Conservation (phyloP, 805 yeast species). For the Candida nemodendra region DNA sequence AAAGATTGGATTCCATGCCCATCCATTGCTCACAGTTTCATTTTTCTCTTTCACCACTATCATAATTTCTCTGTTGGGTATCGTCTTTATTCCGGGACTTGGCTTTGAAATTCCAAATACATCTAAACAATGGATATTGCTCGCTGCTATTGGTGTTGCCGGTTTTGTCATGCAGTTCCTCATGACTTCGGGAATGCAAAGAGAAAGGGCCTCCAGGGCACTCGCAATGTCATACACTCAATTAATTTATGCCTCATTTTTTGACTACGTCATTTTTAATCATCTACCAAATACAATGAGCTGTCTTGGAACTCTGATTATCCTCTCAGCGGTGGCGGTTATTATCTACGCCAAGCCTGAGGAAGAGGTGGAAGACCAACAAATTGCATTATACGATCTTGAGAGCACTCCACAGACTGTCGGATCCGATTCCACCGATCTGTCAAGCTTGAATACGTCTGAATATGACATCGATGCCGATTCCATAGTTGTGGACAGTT, state of each 20-base stretch:
- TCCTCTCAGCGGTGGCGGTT: slow-evolving; percentile 60
- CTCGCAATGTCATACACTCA: slow-evolving; percentile 74
- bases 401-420: slow-evolving; percentile 1
- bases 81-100: slow-evolving; percentile 56
- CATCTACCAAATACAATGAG: slow-evolving; percentile 72
- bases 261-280: slow-evolving; percentile 72
- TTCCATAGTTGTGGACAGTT: too few relatives aligned
- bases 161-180: slow-evolving; percentile 84
- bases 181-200: slow-evolving; percentile 78
- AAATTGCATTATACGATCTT: slow-evolving; percentile 1
- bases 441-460: too few relatives aligned
- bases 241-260: slow-evolving; percentile 71
- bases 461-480: too few relatives aligned
- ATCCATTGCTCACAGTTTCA: slow-evolving; percentile 76
- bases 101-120: slow-evolving; percentile 60
- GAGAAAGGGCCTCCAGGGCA: slow-evolving; percentile 76
- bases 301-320: slow-evolving; percentile 64
- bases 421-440: too few relatives aligned
- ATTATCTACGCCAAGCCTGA: slow-evolving; percentile 53
- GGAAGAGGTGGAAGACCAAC: slow-evolving; percentile 5
- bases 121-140: slow-evolving; percentile 62
- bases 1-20: slow-evolving; percentile 73
- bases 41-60: slow-evolving; percentile 67
- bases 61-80: slow-evolving; percentile 51
- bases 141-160: slow-evolving; percentile 61